A percentile compares a stretch with the other conserved stretches of the same genome.
These are phyloP conservation scores for Cylindrodendrum hubeiense DNA, from an alignment of 2,329 filamentous ascomycete species.

Conservation along the genomic window DNA sequence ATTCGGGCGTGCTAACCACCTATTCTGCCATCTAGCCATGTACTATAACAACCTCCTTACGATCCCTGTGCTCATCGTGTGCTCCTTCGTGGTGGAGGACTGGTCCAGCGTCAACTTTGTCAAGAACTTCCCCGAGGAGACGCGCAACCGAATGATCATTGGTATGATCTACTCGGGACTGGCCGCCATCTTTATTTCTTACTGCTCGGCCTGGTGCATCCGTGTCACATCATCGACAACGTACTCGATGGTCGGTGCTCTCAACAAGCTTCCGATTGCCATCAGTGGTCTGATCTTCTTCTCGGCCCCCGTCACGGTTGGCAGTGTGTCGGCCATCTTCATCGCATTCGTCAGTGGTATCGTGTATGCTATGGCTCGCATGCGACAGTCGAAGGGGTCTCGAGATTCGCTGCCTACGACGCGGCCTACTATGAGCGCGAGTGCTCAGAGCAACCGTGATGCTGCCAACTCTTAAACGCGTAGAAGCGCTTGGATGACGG, in stretches of 20 bases:
- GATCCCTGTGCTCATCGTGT: constrained; percentile 88
- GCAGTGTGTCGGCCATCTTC: constrained; percentile 90
- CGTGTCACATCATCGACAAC: constrained; percentile 97
- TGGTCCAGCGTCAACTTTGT: constrained; percentile 89
- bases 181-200: constrained; percentile 97
- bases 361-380: constrained; percentile 77
- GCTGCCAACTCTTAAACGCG: constrained; percentile 69
- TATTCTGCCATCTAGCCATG: constrained; percentile 77
- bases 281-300: constrained; percentile 95
- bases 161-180: constrained; percentile 96
- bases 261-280: constrained; percentile 98
- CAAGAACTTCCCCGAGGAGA: constrained; percentile 88
- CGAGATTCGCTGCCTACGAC: constrained; percentile 78
- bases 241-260: constrained; percentile 97
- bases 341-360: constrained; percentile 93
- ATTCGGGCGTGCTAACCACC: constrained; percentile 48
- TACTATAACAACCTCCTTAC: constrained; percentile 99
- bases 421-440: constrained; percentile 81
- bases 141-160: constrained; percentile 82
- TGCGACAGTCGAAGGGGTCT: constrained; percentile 78
- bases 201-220: constrained; percentile 99
- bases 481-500: not conserved
- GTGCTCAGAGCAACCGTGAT: constrained; percentile 90
- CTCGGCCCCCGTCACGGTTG: constrained; percentile 90
- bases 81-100: constrained; percentile 87